Conservation (phyloP, 192 early-diverging fungal genomes). For the Pecoramyces ruminantium region DNA sequence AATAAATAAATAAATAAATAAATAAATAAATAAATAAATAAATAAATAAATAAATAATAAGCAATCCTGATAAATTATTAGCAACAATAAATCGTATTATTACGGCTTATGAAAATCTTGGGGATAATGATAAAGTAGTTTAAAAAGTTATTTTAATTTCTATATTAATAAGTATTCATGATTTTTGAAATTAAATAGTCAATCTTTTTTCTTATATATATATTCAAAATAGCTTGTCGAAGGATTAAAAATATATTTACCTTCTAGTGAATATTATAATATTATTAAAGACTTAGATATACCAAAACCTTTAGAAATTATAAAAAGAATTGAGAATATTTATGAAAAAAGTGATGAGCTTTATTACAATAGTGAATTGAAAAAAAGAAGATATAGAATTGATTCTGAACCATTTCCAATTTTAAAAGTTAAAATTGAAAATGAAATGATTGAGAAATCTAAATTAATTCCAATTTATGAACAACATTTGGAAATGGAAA, state of each 20-base stretch:
- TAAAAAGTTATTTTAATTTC: too few species aligned
- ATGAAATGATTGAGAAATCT: neutral
- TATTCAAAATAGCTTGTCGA: neutral
- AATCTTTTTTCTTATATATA: too few species aligned
- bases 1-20: too few species aligned
- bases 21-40: too few species aligned
- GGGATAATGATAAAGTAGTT: neutral
- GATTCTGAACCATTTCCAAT: neutral
- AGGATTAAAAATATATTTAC: neutral
- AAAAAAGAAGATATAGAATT: neutral
- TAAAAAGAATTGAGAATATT: neutral
- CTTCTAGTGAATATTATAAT: neutral
- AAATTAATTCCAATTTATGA: neutral
- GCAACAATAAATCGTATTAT: neutral
- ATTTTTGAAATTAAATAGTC: too few species aligned
- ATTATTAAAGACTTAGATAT: neutral
- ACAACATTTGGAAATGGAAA: neutral
- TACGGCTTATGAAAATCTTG: neutral
- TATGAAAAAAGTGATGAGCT: neutral
- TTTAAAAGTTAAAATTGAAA: neutral
- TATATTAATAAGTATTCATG: too few species aligned
- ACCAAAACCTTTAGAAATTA: neutral
- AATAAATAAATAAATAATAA: too few species aligned
- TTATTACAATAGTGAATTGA: neutral
- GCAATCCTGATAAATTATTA: neutral